These are phyloP conservation scores for Aspergillus felis DNA, from an alignment of 2,329 filamentous ascomycete genomes.

Conservation along the genomic window DNA sequence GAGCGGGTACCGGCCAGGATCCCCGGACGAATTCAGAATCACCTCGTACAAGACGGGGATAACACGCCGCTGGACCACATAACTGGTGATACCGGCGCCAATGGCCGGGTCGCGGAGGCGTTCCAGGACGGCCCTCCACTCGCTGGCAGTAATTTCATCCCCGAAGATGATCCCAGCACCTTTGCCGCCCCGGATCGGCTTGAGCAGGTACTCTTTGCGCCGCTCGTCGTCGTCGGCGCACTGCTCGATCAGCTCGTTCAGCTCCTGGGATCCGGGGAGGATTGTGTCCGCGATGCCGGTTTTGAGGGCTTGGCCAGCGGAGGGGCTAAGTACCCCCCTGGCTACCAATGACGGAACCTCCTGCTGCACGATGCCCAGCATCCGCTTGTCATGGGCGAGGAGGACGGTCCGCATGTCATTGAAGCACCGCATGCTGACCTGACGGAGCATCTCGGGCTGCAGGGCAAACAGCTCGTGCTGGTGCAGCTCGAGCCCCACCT, in stretches of 20 bases:
- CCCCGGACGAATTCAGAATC: slow-evolving; percentile 5
- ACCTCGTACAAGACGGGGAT: slow-evolving; percentile 19
- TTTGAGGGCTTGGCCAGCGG: slow-evolving; percentile 14
- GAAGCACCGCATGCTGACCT: slow-evolving; percentile 24
- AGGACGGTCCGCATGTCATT: slow-evolving; percentile 32
- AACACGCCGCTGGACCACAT: slow-evolving; percentile 21
- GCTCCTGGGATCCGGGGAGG: slow-evolving; percentile 21
- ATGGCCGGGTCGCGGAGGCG: slow-evolving; percentile 8
- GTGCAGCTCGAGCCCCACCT: slow-evolving; percentile 27
- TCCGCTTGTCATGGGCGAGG: slow-evolving; percentile 32
- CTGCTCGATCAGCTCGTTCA: slow-evolving; percentile 10
- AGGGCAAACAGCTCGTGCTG: slow-evolving; percentile 26
- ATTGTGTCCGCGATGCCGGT: slow-evolving; percentile 21
- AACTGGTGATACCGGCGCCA: slow-evolving; percentile 4
- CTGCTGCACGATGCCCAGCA: slow-evolving; percentile 32
- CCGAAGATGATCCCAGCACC: slow-evolving; percentile 25
- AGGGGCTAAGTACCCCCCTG: slow-evolving; percentile 11
- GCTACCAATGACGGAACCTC: slow-evolving; percentile 15
- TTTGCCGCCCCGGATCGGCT: slow-evolving; percentile 20
- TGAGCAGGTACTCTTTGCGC: slow-evolving; percentile 22
- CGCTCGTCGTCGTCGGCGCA: slow-evolving; percentile 2
- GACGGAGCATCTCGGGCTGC: slow-evolving; percentile 17
- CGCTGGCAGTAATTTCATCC: slow-evolving; percentile 10
- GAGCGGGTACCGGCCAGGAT: slow-evolving; percentile 8
- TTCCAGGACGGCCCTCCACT: slow-evolving; percentile 20